Conservation (phyloP, 805 yeast species). For the Debaryomyces tyrocola region DNA sequence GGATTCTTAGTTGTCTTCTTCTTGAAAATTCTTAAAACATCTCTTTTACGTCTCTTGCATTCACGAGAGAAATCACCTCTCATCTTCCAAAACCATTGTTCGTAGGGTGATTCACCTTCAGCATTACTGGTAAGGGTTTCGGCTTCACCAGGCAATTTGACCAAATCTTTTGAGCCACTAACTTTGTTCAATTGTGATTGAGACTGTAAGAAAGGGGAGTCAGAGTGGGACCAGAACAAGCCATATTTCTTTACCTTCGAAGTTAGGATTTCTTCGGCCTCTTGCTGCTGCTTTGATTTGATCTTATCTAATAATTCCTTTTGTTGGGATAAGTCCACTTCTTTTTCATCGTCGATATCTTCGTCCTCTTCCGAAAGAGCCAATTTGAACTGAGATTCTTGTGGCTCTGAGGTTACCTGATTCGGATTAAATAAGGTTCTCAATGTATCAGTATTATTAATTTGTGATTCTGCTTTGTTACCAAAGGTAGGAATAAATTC, state of each 20-base stretch:
- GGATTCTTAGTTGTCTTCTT: constrained; percentile 31
- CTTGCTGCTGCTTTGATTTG: constrained; percentile 20
- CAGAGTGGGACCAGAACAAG: constrained; percentile 77
- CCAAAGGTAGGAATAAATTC: constrained; percentile 61
- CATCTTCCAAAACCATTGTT: constrained; percentile 75
- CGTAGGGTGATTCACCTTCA: constrained; percentile 53
- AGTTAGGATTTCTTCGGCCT: not conserved
- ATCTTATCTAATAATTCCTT: constrained; percentile 28
- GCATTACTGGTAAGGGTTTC: constrained; percentile 25
- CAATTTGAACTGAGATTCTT: constrained; percentile 36
- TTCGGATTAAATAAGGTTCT: constrained; percentile 57
- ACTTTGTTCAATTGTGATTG: constrained; percentile 76
- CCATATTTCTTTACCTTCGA: constrained; percentile 30
- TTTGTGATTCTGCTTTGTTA: constrained; percentile 13
- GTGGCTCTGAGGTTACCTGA: constrained; percentile 1
- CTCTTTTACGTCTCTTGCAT: constrained; percentile 73
- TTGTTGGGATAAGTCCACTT: constrained; percentile 19
- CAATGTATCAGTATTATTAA: constrained; percentile 50
- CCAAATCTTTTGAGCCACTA: constrained; percentile 29
- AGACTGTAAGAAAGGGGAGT: constrained; percentile 83
- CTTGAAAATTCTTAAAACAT: constrained; percentile 58
- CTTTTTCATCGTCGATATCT: constrained; percentile 43
- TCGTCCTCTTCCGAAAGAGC: constrained; percentile 43
- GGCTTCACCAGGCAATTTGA: constrained; percentile 38
- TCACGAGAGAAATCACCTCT: constrained; percentile 80